These are phyloP conservation scores for Boletus reticulatus DNA, from an alignment of 768 basidiomycete genomes.

Conservation along the genomic window DNA sequence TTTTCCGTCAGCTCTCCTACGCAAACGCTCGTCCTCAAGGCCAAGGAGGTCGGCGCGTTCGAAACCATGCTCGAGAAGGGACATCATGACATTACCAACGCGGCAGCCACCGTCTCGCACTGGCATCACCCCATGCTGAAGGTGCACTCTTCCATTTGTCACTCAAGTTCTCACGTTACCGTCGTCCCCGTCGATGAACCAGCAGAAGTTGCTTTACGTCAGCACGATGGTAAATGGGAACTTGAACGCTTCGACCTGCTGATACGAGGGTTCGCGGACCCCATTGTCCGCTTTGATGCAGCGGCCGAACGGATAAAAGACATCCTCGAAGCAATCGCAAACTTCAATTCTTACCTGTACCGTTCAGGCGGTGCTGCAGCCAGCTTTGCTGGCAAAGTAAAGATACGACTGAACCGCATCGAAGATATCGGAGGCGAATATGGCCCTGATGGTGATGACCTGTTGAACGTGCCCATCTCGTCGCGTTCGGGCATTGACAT, in stretches of 20 bases:
- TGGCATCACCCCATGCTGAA: conserved; percentile 12
- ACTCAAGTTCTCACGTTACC: conserved; percentile 1
- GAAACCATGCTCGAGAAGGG: conserved; percentile 11
- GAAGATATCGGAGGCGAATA: not conserved
- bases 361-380: conserved; percentile 9
- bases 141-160: conserved; percentile 1
- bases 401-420: conserved; percentile 10
- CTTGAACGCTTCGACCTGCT: conserved; percentile 16
- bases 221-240: conserved; percentile 5
- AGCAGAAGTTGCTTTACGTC: conserved; percentile 7
- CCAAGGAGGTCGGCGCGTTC: conserved; percentile 13
- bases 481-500: conserved; percentile 1
- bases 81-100: not conserved
- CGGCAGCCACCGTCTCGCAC: conserved; percentile 8
- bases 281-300: conserved; percentile 1
- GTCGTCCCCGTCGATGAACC: conserved; percentile 6
- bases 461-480: conserved; percentile 1
- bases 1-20: conserved; percentile 7
- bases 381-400: conserved; percentile 11
- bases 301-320: not conserved
- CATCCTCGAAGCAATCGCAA: conserved; percentile 14
- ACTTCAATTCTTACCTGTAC: conserved; percentile 21
- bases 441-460: conserved; percentile 9
- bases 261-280: conserved; percentile 6
- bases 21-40: conserved; percentile 7